Evolutionary conservation across 1,284 basidiomycete species (phyloP), one percentile per base, ranked within the genome.

Genomic region (Hemileia vastatrix): DNA sequence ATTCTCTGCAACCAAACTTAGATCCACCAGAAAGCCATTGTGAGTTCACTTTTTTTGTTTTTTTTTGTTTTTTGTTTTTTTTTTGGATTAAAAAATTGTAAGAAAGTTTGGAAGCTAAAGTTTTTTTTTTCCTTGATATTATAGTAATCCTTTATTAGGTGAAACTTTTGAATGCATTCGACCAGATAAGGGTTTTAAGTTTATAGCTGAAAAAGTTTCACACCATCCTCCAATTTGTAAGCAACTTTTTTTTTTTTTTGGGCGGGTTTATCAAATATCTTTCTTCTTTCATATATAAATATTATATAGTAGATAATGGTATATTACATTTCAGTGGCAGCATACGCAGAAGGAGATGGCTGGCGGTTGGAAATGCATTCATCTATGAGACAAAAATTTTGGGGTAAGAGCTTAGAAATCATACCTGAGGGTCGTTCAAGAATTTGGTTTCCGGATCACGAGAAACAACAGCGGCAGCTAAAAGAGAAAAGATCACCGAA

Each of bases 21-120:
- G 90, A 31, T 83, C 86, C 1, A 86, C 87, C 32, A 81, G 89
- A 63, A 93, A 92, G 76, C 88, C 87, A 66, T 92, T 91, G 87
- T 89, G 71, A 77, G 86, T 81, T 47, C 32, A 13, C 21, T 64
- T 21, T 54, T 62, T 15, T 13, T 21, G 52, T 53, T 67, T 6
- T 4, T 6, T 21, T 58, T 63, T 58, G 50, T 52, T 21, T 31
- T 54, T 45, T 19, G 33, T n/a, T n/a, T n/a, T n/a, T n/a, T n/a
- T n/a, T n/a, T n/a, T n/a, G n/a, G n/a, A n/a, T n/a, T n/a, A n/a
- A n/a, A n/a, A n/a, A n/a, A n/a, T n/a, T n/a, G n/a, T n/a, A n/a
- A n/a, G n/a, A n/a, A n/a, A n/a, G n/a, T n/a, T n/a, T n/a, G n/a
- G n/a, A n/a, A n/a, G n/a, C n/a, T n/a, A n/a, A n/a, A n/a, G n/a